phyloP scores from a whole-genome alignment of 2,329 filamentous ascomycete species.

The Dothistroma septosporum region DNA sequence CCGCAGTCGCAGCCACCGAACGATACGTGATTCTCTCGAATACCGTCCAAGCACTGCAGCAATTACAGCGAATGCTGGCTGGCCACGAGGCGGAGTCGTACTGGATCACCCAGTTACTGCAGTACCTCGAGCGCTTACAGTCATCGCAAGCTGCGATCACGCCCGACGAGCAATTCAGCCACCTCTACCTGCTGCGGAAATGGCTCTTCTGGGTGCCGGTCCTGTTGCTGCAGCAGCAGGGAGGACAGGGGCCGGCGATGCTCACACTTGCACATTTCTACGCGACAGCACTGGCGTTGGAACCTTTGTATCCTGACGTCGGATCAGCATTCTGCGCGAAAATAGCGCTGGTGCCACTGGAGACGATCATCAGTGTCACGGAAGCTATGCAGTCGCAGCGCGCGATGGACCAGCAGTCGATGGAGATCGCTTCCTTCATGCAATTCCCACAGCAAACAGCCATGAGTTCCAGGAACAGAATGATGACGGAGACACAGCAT shows the following conservation, averaged over 20 bases:
- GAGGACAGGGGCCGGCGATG: slow-evolving; percentile 71
- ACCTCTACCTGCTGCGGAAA: slow-evolving; percentile 78
- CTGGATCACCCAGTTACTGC: slow-evolving; percentile 47
- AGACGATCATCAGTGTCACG: slow-evolving; percentile 77
- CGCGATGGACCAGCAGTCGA: slow-evolving; percentile 39
- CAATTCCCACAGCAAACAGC: slow-evolving; percentile 45
- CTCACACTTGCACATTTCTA: slow-evolving; percentile 89
- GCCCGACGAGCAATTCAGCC: slow-evolving; percentile 81
- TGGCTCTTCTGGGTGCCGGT: slow-evolving; percentile 97
- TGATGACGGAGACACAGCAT: slow-evolving; percentile 22
- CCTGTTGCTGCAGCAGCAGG: slow-evolving; percentile 71
- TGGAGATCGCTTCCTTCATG: slow-evolving; percentile 45
- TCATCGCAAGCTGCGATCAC: slow-evolving; percentile 41
- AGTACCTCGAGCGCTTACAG: slow-evolving; percentile 45
- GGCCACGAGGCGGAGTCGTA: slow-evolving; percentile 45
- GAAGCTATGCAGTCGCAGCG: slow-evolving; percentile 56
- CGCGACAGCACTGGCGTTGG: slow-evolving; percentile 78
- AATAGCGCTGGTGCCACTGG: slow-evolving; percentile 73
- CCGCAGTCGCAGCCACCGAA: slow-evolving; percentile 20
- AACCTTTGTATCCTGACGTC: slow-evolving; percentile 87
- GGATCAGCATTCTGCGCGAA: slow-evolving; percentile 71
- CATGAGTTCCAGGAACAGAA: slow-evolving; percentile 38
- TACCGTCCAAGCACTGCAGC: slow-evolving; percentile 41
- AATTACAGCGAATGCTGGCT: slow-evolving; percentile 42
- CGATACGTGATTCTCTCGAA: slow-evolving; percentile 36